phyloP scores from a whole-genome alignment of 441 rosid species.

The Eruca vesicaria region DNA sequence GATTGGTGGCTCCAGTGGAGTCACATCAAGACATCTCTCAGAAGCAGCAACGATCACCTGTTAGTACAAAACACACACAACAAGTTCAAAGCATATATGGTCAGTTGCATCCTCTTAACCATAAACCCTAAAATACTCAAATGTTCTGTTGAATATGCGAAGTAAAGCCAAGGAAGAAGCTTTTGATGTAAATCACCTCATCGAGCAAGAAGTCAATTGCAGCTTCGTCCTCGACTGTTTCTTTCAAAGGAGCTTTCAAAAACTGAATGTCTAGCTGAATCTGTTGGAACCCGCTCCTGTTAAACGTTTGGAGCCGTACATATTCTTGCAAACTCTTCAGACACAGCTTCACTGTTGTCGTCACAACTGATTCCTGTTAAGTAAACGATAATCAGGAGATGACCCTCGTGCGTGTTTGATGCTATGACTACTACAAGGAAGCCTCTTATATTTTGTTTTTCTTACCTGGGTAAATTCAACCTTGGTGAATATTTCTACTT shows the following conservation, averaged over 20 bases:
- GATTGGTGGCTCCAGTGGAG: constrained; percentile 87
- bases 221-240: constrained; percentile 80
- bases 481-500: constrained; percentile 95
- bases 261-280: constrained; percentile 97
- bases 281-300: constrained; percentile 97
- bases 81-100: not conserved
- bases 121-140: not conserved
- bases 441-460: not conserved
- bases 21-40: constrained; percentile 92
- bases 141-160: not conserved
- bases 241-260: constrained; percentile 73
- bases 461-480: constrained; percentile 90
- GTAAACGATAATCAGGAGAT: no score
- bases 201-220: constrained; percentile 92
- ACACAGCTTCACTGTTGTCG: constrained; percentile 71
- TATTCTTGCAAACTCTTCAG: constrained; percentile 96
- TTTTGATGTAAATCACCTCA: constrained; percentile 54
- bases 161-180: not conserved
- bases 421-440: not conserved
- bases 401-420: no score
- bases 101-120: not conserved
- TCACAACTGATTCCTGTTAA: constrained; percentile 83
- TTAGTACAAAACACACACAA: constrained; percentile 20
- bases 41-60: constrained; percentile 97
- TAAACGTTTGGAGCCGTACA: constrained; percentile 93